These are phyloP conservation scores for Lipomyces kockii DNA, from an alignment of 805 yeast genomes.

Conservation along the genomic window DNA sequence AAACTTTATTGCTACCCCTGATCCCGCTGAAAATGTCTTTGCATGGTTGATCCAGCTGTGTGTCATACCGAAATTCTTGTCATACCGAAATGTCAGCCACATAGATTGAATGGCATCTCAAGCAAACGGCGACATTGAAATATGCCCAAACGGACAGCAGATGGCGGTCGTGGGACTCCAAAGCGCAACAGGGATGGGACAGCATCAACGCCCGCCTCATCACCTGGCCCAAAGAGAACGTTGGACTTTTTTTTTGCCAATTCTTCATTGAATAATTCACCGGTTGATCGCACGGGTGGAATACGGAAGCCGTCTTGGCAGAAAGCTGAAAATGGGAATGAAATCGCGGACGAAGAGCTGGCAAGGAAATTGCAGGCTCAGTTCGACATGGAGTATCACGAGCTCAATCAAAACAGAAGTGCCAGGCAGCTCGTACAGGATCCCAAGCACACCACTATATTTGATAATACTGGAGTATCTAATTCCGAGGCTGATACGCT, in stretches of 20 bases:
- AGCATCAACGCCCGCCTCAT: background rate
- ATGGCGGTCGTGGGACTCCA: background rate
- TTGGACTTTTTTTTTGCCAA: constrained; percentile 23
- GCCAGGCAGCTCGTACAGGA: background rate
- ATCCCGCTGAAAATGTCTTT: background rate
- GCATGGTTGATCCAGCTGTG: background rate
- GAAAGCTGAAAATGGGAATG: background rate
- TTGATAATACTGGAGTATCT: background rate
- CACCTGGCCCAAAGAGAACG: constrained; percentile 8
- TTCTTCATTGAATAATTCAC: background rate
- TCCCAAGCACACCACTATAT: background rate
- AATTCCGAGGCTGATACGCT: background rate
- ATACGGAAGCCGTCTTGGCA: background rate
- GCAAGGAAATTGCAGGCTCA: constrained; percentile 35
- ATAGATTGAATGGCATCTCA: background rate
- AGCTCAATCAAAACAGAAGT: background rate
- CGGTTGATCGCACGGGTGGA: background rate
- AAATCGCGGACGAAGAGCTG: constrained; percentile 27
- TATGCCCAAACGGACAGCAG: background rate
- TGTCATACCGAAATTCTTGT: background rate
- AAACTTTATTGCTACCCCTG: background rate
- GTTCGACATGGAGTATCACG: constrained; percentile 22
- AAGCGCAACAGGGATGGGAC: background rate
- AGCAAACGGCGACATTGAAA: background rate
- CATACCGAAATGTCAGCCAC: background rate